Evolutionary conservation across 225 moss, liverwort and hornwort species (phyloP), one percentile per base, ranked within the genome.

Genomic region (Marchantia paleacea): DNA sequence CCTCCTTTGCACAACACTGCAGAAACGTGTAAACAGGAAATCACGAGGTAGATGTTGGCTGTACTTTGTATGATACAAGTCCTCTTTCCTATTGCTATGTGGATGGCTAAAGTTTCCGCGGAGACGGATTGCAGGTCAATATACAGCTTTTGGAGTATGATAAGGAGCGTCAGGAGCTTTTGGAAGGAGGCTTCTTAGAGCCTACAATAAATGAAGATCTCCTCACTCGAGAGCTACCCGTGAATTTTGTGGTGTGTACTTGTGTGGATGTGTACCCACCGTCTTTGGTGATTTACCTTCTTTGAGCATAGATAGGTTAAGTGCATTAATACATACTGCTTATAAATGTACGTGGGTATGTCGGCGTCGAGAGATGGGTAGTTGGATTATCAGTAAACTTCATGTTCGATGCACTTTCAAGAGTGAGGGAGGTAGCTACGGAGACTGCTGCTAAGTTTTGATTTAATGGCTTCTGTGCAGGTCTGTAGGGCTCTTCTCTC

Each of bases 81-180:
- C 39, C 39, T 39, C 39, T 39, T 39, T 39, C 39, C 22, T 6
- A 20, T 61, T 16, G 22, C n/a, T 8, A 18, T 50, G 71, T 50
- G 16, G 71, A 49, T 71, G 49, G 71, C 22, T 71, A 18, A 71
- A 71, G 6, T 50, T 4, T 48, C 50, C 13, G 39, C 8, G 49
- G 49, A 73, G 26, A 13, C 26, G 52, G 19, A 19, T 57, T 76
- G 13, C 92, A 95, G 95, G 84, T 95, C 52, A 92, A 85, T 74
- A 91, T 95, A 80, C 90, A 92, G 78, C 85, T 96, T 78, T 80
- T 96, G 80, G 93, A 96, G 73, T 96, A 86, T 80, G 93, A 96
- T 60, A 92, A 87, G 80, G 91, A 92, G 80, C 90, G 81, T 51
- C 93, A 93, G 81, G 92, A 93, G 80, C 90, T 90, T 79, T 73